These are phyloP conservation scores for Candida tallmaniae DNA, from an alignment of 805 yeast genomes.

Conservation along the genomic window DNA sequence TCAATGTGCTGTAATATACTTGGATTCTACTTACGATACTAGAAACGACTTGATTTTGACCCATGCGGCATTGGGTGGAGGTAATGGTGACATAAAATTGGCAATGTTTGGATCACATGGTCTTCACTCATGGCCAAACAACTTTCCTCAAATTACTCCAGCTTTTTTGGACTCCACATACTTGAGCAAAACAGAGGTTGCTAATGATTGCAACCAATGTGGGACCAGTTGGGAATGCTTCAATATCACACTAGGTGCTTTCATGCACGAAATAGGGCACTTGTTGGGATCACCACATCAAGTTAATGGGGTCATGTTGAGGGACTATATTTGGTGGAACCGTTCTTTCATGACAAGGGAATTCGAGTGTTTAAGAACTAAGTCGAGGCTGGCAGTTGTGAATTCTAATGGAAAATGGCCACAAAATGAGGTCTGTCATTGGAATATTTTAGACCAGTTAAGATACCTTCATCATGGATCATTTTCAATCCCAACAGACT, in stretches of 20 bases:
- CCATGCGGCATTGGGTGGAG: constrained; percentile 96
- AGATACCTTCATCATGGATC: constrained; percentile 80
- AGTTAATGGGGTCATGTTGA: constrained; percentile 81
- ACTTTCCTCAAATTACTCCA: constrained; percentile 63
- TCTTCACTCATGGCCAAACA: constrained; percentile 87
- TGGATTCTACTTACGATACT: constrained; percentile 84
- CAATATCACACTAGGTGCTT: constrained; percentile 85
- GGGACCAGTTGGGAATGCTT: constrained; percentile 88
- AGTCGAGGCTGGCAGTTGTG: constrained; percentile 38
- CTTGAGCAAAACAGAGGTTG: constrained; percentile 66
- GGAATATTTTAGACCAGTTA: constrained; percentile 80
- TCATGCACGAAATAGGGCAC: constrained; percentile 94
- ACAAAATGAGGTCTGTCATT: constrained; percentile 63
- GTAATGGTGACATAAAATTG: constrained; percentile 59
- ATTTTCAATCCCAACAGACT: constrained; percentile 66
- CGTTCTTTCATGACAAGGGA: constrained; percentile 79
- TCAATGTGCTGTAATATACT: constrained; percentile 79
- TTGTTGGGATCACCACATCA: constrained; percentile 89
- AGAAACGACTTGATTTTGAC: constrained; percentile 56
- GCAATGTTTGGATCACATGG: constrained; percentile 97
- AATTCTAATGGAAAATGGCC: constrained; percentile 36
- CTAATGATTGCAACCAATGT: constrained; percentile 82
- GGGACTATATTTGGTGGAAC: constrained; percentile 79
- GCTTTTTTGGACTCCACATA: constrained; percentile 70
- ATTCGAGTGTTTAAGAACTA: constrained; percentile 49